phyloP scores from a whole-genome alignment of 257 asterid genomes.

The Salvia rosmarinus region DNA sequence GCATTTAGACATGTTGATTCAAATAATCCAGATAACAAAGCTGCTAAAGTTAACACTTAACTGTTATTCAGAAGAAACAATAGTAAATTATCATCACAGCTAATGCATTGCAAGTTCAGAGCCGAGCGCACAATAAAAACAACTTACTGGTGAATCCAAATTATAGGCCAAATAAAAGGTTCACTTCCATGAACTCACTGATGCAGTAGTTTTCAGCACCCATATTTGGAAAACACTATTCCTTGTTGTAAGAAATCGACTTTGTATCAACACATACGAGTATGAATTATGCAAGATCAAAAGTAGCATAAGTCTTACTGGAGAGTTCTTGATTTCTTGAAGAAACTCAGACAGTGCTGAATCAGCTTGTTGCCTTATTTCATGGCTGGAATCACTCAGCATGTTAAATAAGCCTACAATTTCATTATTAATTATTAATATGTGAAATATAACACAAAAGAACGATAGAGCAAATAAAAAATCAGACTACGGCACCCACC shows the following conservation, averaged over 20 bases:
- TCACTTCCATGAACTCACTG: slow-evolving; percentile 25
- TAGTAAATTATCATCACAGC: neutral
- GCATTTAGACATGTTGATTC: slow-evolving; percentile 19
- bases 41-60: neutral
- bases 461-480: slow-evolving; percentile 25
- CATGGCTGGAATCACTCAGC: slow-evolving; percentile 97
- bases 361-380: slow-evolving; percentile 99
- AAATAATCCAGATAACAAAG: slow-evolving; percentile 4
- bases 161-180: slow-evolving; percentile 17
- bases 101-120: slow-evolving; percentile 13
- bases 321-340: slow-evolving; percentile 98
- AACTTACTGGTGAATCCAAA: slow-evolving; percentile 18
- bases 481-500: slow-evolving; percentile 55
- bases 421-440: slow-evolving; percentile 28
- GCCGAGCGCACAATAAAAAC: slow-evolving; percentile 19
- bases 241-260: slow-evolving; percentile 11
- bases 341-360: slow-evolving; percentile 99
- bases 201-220: slow-evolving; percentile 21
- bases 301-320: slow-evolving; percentile 62
- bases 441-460: slow-evolving; percentile 30
- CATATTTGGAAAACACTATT: slow-evolving; percentile 13
- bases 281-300: slow-evolving; percentile 19
- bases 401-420: slow-evolving; percentile 91
- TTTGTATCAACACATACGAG: slow-evolving; percentile 22
- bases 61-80: slow-evolving; percentile 12